Evolutionary conservation across 371 early-diverging fungal species (phyloP).

Genomic region (Choanephora cucurbitarum): DNA sequence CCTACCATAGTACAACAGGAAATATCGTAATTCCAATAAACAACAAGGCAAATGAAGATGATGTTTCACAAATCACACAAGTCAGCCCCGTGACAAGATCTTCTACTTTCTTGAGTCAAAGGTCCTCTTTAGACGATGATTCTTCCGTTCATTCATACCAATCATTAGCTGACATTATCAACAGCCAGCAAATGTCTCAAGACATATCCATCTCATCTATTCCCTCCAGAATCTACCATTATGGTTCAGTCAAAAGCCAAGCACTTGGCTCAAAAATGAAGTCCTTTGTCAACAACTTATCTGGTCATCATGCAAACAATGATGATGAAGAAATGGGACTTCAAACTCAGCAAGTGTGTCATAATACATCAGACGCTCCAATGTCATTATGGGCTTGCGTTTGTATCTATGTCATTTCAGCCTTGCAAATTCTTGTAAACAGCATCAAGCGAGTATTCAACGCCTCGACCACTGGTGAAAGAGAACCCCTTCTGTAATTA

Average conservation of each 20-base stretch:
- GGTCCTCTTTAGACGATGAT: constrained; percentile 5
- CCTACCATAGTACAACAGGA: neutral
- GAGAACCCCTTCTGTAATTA: neutral
- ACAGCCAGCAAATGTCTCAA: constrained; percentile 1
- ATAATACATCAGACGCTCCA: neutral
- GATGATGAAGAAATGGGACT: constrained; percentile 7
- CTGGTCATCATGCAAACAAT: constrained; percentile 8
- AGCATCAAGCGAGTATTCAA: neutral
- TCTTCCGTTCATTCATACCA: constrained; percentile 22
- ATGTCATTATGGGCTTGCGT: constrained; percentile 3
- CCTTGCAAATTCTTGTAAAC: constrained; percentile 2
- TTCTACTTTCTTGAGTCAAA: constrained; percentile 21
- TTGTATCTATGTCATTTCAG: constrained; percentile 3
- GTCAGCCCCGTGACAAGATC: constrained; percentile 19
- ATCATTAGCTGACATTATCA: constrained; percentile 22
- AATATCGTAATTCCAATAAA: constrained; percentile 2
- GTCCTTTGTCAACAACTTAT: neutral
- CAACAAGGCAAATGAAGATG: constrained; percentile 1
- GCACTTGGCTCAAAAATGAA: neutral
- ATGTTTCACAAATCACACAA: constrained; percentile 7
- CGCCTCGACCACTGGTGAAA: neutral
- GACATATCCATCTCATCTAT: neutral
- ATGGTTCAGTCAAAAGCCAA: constrained; percentile 1
- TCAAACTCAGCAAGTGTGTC: constrained; percentile 1
- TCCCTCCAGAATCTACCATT: neutral